Evolutionary conservation across 2,329 filamentous ascomycete species (phyloP).

Genomic region (Cercospora sojina): DNA sequence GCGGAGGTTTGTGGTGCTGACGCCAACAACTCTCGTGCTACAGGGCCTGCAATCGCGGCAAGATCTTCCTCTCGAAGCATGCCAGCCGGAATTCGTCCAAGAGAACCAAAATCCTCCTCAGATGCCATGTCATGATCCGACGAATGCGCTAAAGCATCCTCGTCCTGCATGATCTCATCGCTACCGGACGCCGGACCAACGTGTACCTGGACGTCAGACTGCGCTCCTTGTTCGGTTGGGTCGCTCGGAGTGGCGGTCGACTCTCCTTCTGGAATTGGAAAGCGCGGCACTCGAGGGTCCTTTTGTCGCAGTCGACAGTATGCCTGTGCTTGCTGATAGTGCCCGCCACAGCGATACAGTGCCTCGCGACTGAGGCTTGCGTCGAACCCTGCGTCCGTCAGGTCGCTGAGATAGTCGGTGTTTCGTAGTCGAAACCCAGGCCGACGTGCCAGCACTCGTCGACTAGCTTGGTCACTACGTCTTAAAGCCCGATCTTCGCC

Average conservation of each 20-base stretch:
- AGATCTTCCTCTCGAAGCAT: slow-evolving; percentile 31
- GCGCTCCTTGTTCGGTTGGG: slow-evolving; percentile 1
- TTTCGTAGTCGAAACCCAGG: slow-evolving; percentile 55
- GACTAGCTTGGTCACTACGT: slow-evolving; percentile 59
- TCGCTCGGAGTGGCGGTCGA: background rate
- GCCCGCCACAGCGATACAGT: slow-evolving; percentile 76
- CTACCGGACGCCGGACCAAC: slow-evolving; percentile 30
- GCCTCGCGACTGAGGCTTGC: slow-evolving; percentile 72
- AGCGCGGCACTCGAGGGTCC: slow-evolving; percentile 30
- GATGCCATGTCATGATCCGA: slow-evolving; percentile 24
- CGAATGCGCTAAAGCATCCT: background rate
- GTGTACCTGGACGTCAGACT: slow-evolving; percentile 21
- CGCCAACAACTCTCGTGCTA: slow-evolving; percentile 6
- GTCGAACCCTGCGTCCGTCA: slow-evolving; percentile 54
- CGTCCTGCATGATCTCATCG: background rate
- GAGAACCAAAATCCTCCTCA: slow-evolving; percentile 30
- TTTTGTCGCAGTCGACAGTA: slow-evolving; percentile 62
- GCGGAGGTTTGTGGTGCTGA: background rate
- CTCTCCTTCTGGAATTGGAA: slow-evolving; percentile 33
- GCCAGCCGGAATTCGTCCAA: slow-evolving; percentile 28
- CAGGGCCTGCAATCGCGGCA: slow-evolving; percentile 23
- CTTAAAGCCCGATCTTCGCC: slow-evolving; percentile 66
- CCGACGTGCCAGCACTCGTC: slow-evolving; percentile 46
- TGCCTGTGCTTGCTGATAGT: slow-evolving; percentile 59
- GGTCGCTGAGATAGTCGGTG: slow-evolving; percentile 44